These are phyloP conservation scores for Leishmania arabica DNA, from an alignment of 208 protist genomes.

Conservation along the genomic window DNA sequence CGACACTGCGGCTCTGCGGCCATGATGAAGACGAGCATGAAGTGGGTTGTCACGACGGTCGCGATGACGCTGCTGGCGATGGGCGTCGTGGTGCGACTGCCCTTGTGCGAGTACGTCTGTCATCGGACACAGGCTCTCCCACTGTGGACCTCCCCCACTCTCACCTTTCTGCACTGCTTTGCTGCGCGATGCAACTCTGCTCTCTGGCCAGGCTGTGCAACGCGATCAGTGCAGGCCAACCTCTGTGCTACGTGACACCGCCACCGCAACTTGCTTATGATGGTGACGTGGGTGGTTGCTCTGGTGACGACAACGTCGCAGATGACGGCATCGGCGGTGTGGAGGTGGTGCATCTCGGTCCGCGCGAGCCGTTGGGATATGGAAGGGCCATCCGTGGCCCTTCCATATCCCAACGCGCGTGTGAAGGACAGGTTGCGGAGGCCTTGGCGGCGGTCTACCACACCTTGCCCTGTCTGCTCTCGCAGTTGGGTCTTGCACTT, in stretches of 20 bases:
- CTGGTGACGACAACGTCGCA: background rate
- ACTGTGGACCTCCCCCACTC: background rate
- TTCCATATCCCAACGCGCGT: background rate
- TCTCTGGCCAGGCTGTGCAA: constrained; percentile 2
- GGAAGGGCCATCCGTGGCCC: background rate
- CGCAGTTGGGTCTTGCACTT: background rate
- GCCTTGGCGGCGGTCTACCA: constrained; percentile 10
- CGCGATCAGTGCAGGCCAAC: background rate
- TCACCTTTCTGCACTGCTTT: background rate
- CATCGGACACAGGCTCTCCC: background rate
- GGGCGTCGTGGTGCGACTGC: background rate
- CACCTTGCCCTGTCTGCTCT: constrained; percentile 5
- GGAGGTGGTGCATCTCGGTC: background rate
- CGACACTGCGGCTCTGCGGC: background rate
- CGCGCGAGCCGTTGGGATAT: background rate
- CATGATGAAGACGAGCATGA: background rate
- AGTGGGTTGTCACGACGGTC: background rate
- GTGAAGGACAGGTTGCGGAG: background rate
- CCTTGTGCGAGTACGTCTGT: background rate
- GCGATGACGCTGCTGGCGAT: background rate
- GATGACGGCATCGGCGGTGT: background rate
- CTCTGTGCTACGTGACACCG: background rate
- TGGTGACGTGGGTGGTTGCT: background rate
- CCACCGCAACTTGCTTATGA: background rate
- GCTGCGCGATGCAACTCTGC: background rate